These are phyloP conservation scores for Hypoxylon intermedium DNA, from an alignment of 495 filamentous ascomycete species.

Conservation along the genomic window DNA sequence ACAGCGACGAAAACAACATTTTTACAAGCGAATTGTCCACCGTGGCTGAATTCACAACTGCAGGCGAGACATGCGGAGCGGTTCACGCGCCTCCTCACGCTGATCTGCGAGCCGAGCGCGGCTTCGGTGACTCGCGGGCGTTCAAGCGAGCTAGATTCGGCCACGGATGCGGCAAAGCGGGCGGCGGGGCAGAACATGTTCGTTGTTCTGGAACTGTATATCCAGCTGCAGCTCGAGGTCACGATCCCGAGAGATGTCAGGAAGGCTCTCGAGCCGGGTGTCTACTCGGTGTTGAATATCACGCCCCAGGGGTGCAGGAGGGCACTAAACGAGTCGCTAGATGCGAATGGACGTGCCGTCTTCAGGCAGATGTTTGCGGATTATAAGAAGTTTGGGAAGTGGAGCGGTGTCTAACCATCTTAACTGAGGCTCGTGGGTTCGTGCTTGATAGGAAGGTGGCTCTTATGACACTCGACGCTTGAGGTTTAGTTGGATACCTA, in stretches of 20 bases:
- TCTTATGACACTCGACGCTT: too few relatives aligned
- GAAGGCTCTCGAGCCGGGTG: constrained; percentile 71
- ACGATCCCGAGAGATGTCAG: constrained; percentile 61
- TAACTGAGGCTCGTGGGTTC: too few relatives aligned
- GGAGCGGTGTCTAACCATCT: constrained; percentile 63
- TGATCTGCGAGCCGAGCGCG: constrained; percentile 79
- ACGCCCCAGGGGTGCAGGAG: constrained; percentile 69
- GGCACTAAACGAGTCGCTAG: constrained; percentile 72
- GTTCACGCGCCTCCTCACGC: constrained; percentile 74
- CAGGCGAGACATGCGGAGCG: constrained; percentile 62
- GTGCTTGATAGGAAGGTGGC: too few relatives aligned
- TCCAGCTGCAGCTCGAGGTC: constrained; percentile 66
- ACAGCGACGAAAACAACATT: constrained; percentile 17
- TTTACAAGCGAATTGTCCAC: constrained; percentile 32
- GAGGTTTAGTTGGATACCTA: too few relatives aligned
- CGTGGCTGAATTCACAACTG: constrained; percentile 42
- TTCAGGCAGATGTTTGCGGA: constrained; percentile 76
- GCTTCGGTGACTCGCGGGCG: constrained; percentile 68
- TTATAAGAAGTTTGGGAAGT: constrained; percentile 73
- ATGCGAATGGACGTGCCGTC: constrained; percentile 69
- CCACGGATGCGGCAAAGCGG: constrained; percentile 75
- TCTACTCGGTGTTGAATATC: constrained; percentile 75
- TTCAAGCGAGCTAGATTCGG: constrained; percentile 67
- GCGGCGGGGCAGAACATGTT: constrained; percentile 79
- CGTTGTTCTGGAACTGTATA: constrained; percentile 74